Percentiles rank a stretch among this genome's conserved stretches.
These are phyloP conservation scores for Candida tallmaniae DNA, from an alignment of 805 yeast species.

Conservation along the genomic window DNA sequence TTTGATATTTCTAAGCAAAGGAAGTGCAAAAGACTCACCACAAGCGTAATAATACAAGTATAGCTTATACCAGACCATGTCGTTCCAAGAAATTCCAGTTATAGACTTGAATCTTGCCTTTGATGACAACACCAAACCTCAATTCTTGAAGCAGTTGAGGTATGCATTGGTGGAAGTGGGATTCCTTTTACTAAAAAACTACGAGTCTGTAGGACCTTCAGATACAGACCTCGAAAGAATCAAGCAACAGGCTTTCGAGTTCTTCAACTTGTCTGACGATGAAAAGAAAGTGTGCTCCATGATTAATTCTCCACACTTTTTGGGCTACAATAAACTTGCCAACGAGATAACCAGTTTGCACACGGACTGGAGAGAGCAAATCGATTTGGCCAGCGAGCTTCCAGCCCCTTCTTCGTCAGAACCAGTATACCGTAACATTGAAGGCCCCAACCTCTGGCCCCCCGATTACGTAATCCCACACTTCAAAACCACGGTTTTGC, in stretches of 20 bases:
- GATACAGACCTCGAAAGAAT: conserved; percentile 32
- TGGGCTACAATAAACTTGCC: conserved; percentile 54
- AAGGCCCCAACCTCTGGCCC: conserved; percentile 58
- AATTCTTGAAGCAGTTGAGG: conserved; percentile 35
- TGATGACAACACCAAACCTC: conserved; percentile 31
- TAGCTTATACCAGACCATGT: too few relatives aligned
- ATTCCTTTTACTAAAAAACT: conserved; percentile 45
- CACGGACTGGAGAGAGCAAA: conserved; percentile 59
- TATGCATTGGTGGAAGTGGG: conserved; percentile 55
- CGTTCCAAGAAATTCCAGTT: conserved; percentile 38
- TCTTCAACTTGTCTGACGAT: conserved; percentile 44
- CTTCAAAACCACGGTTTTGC: conserved; percentile 37
- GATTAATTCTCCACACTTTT: conserved; percentile 55
- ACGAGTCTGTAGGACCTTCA: conserved; percentile 37
- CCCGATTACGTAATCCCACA: conserved; percentile 36
- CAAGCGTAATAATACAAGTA: too few relatives aligned
- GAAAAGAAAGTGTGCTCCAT: conserved; percentile 45
- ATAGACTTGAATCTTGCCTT: conserved; percentile 41
- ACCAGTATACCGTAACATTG: conserved; percentile 44
- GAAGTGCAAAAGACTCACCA: too few relatives aligned
- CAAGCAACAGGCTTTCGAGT: conserved; percentile 33
- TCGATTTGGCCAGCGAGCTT: conserved; percentile 53
- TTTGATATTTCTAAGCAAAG: too few relatives aligned
- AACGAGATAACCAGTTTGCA: conserved; percentile 52
- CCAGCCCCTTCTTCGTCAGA: conserved; percentile 37